Percentiles rank a stretch among this genome's conserved stretches.
Evolutionary conservation across 208 protist genomes (phyloP).

Genomic region (Novymonas esmeraldas): DNA sequence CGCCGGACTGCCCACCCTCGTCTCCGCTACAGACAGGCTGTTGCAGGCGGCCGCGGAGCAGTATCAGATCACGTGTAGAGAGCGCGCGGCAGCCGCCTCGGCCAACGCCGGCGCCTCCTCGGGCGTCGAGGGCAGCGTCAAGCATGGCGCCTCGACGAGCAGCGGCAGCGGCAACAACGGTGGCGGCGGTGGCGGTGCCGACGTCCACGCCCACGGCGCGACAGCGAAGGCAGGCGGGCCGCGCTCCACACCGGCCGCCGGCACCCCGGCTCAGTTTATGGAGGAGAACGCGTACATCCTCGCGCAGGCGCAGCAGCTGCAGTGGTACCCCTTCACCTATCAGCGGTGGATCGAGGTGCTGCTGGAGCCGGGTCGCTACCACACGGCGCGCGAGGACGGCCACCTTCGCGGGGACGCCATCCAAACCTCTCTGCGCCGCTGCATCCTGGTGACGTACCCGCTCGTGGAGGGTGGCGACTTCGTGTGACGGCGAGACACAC

Average conservation of each 20-base stretch:
- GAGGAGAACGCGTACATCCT: conserved; percentile 86
- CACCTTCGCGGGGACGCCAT: conserved; percentile 64
- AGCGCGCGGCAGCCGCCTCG: conserved; percentile 12
- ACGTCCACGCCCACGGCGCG: neutral
- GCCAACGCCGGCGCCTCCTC: neutral
- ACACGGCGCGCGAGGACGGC: conserved; percentile 31
- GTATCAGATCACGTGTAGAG: conserved; percentile 30
- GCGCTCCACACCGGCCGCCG: conserved; percentile 30
- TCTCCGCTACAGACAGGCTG: conserved; percentile 32
- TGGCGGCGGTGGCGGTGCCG: neutral
- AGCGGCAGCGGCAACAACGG: conserved; percentile 1
- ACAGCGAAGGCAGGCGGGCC: neutral
- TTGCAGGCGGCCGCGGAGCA: conserved; percentile 41
- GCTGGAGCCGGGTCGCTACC: conserved; percentile 43
- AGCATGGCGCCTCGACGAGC: neutral
- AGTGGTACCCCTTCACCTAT: conserved; percentile 74
- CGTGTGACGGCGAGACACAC: neutral
- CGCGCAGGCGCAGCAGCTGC: conserved; percentile 65
- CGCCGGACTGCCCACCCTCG: conserved; percentile 19
- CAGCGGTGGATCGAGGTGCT: conserved; percentile 79
- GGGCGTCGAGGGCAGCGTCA: neutral
- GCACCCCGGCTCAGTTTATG: conserved; percentile 54
- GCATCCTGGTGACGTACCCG: conserved; percentile 71
- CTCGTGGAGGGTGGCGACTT: conserved; percentile 26
- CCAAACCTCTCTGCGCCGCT: conserved; percentile 72